These are phyloP conservation scores for Cercophora sp. DNA, from an alignment of 495 filamentous ascomycete species.

Conservation along the genomic window DNA sequence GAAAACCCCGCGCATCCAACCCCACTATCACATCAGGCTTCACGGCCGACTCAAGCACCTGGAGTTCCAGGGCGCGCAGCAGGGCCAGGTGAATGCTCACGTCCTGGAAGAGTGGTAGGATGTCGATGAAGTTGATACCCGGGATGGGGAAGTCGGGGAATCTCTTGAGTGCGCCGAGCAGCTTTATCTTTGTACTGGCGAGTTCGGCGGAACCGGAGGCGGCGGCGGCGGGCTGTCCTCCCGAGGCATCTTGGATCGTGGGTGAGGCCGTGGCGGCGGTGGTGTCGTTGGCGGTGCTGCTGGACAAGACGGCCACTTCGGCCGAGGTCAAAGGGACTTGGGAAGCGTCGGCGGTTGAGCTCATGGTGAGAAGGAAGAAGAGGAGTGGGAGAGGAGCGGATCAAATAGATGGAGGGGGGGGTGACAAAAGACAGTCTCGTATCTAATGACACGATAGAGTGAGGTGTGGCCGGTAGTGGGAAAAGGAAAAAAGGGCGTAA, in stretches of 20 bases:
- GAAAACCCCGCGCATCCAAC: constrained; percentile 89
- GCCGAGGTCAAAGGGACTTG: constrained; percentile 17
- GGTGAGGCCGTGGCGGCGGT: constrained; percentile 34
- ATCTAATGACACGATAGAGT: constrained; percentile 19
- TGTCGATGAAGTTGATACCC: constrained; percentile 97
- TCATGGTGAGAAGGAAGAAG: constrained; percentile 53
- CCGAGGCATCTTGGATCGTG: constrained; percentile 48
- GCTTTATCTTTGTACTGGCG: constrained; percentile 84
- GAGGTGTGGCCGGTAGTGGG: background rate
- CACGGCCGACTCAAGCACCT: constrained; percentile 55
- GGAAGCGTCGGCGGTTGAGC: constrained; percentile 39
- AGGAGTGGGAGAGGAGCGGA: constrained; percentile 18
- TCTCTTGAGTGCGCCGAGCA: constrained; percentile 52
- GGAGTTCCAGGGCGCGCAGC: constrained; percentile 81
- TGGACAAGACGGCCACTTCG: constrained; percentile 19
- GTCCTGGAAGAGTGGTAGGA: constrained; percentile 90
- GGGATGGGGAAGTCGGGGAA: constrained; percentile 92
- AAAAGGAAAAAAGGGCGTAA: constrained; percentile 20
- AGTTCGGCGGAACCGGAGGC: constrained; percentile 80
- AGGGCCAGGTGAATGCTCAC: constrained; percentile 70
- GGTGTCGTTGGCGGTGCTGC: constrained; percentile 18
- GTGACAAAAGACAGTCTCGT: constrained; percentile 32
- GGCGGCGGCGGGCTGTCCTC: constrained; percentile 56
- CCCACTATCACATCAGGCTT: constrained; percentile 89
- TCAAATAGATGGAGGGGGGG: constrained; percentile 4